These are phyloP conservation scores for Claviceps sp. DNA, from an alignment of 2,329 filamentous ascomycete species.

Conservation along the genomic window DNA sequence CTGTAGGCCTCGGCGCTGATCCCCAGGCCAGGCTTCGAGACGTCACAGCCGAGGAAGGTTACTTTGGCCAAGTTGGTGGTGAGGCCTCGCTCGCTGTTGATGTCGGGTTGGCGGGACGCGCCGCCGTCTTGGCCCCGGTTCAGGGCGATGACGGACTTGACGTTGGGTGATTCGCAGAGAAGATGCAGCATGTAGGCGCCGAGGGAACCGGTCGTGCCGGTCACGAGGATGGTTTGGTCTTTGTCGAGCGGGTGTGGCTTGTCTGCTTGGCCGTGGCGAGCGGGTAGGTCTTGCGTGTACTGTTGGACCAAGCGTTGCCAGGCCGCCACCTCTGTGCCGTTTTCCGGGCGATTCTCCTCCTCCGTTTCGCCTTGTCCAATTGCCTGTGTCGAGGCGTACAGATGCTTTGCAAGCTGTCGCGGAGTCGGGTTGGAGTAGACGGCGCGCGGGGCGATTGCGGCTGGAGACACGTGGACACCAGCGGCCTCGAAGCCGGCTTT, in stretches of 20 bases:
- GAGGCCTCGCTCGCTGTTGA: slow-evolving; percentile 25
- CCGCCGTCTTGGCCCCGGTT: slow-evolving; percentile 23
- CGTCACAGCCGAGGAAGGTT: slow-evolving; percentile 34
- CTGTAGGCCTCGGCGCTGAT: slow-evolving; percentile 24
- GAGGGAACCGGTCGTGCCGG: slow-evolving; percentile 78
- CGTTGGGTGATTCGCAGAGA: slow-evolving; percentile 14
- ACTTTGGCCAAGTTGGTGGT: slow-evolving; percentile 22
- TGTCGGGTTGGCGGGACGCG: slow-evolving; percentile 22
- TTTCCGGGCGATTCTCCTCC: neutral
- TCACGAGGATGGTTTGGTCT: slow-evolving; percentile 56
- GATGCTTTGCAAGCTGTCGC: slow-evolving; percentile 10
- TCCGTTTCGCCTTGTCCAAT: slow-evolving; percentile 4
- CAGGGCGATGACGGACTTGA: slow-evolving; percentile 14
- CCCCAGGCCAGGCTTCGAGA: slow-evolving; percentile 32
- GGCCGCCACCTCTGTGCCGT: neutral
- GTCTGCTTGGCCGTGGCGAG: slow-evolving; percentile 4
- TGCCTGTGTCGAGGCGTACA: slow-evolving; percentile 1
- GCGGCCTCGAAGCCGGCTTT: slow-evolving; percentile 9
- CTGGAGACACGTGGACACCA: slow-evolving; percentile 7
- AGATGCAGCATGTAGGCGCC: slow-evolving; percentile 54
- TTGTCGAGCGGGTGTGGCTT: slow-evolving; percentile 15
- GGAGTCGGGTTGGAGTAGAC: slow-evolving; percentile 20
- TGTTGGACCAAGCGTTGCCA: slow-evolving; percentile 12
- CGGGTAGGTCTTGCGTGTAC: slow-evolving; percentile 17
- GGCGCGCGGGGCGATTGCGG: slow-evolving; percentile 10